Evolutionary conservation across 331 rosid genomes (phyloP).

Genomic region (Dryas integrifolia): DNA sequence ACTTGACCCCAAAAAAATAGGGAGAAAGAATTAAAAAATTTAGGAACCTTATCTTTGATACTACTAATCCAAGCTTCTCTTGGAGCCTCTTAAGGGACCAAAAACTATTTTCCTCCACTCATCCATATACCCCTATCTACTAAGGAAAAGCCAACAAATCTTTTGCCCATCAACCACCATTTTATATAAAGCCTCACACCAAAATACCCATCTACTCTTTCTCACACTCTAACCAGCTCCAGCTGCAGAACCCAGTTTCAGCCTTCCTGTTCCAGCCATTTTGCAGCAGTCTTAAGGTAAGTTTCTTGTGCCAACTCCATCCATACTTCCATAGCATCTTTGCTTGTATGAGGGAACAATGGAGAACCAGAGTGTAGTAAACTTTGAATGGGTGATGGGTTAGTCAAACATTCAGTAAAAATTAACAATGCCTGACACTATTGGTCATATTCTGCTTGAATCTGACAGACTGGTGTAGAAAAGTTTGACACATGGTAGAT

Average conservation of each 20-base stretch:
- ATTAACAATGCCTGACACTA: conserved; percentile 7
- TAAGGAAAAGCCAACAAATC: conserved; percentile 56
- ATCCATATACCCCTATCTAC: conserved; percentile 60
- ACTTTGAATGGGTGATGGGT: neutral
- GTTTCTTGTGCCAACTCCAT: neutral
- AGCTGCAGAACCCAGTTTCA: conserved; percentile 24
- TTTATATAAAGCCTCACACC: conserved; percentile 29
- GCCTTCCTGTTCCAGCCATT: conserved; percentile 36
- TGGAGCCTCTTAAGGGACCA: conserved; percentile 52
- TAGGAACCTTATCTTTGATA: conserved; percentile 45
- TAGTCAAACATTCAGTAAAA: neutral
- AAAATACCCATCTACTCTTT: neutral
- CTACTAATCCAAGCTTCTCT: conserved; percentile 40
- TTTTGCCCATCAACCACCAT: conserved; percentile 38
- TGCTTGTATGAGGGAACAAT: neutral
- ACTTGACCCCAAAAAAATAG: neutral
- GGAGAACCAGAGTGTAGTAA: neutral
- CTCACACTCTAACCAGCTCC: conserved; percentile 16
- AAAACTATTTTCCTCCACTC: conserved; percentile 65
- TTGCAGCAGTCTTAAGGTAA: conserved; percentile 40
- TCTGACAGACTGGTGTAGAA: neutral
- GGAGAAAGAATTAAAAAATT: neutral
- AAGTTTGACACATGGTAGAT: neutral
- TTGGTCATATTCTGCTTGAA: neutral
- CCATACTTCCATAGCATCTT: neutral